Conservation (phyloP, 1,284 basidiomycete genomes). For the Ganoderma resinaceum region DNA sequence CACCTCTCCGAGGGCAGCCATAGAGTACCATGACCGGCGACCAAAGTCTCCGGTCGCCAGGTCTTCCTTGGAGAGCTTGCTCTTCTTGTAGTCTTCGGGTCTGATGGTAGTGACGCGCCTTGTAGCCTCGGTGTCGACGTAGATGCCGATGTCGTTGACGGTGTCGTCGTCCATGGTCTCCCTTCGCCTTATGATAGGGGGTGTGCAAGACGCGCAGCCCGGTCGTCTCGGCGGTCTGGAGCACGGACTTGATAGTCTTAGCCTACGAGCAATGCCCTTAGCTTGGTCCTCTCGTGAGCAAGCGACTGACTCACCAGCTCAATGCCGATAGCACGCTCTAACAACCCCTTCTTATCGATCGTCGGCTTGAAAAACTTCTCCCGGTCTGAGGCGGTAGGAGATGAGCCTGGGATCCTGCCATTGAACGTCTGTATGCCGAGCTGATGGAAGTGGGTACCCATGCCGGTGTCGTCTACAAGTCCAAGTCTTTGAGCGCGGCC, state of each 20-base stretch:
- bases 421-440: not conserved
- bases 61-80: not conserved
- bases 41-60: not conserved
- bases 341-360: not conserved
- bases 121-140: not conserved
- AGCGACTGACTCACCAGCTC: not conserved
- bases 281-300: not conserved
- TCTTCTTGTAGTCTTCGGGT: not conserved
- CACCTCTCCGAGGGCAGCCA: not conserved
- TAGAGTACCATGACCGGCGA: not conserved
- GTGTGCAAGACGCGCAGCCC: not conserved
- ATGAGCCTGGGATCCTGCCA: not conserved
- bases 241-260: not conserved
- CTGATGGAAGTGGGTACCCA: not conserved
- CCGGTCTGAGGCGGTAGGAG: not conserved
- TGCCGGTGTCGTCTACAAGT: constrained; percentile 1
- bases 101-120: not conserved
- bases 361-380: not conserved
- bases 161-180: not conserved
- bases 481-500: not conserved
- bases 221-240: not conserved
- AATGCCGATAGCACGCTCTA: not conserved
- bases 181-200: not conserved
- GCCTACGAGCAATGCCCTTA: not conserved
- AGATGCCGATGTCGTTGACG: constrained; percentile 3